Evolutionary conservation across 805 yeast genomes (phyloP).

Genomic region (Candida verbasci): DNA sequence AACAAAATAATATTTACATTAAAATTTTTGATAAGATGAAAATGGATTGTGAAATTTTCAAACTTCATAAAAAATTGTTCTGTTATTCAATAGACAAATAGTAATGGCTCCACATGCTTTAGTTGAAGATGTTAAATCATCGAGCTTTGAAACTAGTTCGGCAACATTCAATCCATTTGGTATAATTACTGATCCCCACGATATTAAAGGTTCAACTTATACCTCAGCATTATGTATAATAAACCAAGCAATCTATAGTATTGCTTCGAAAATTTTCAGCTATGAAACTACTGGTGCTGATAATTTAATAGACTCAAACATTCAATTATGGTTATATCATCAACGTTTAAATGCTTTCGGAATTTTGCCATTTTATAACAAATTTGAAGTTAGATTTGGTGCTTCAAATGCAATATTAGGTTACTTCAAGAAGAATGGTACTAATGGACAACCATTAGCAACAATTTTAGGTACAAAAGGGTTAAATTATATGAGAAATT

Average conservation of each 20-base stretch:
- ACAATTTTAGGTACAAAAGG: constrained; percentile 65
- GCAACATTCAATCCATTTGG: constrained; percentile 48
- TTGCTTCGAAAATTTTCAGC: constrained; percentile 55
- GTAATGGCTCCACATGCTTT: constrained; percentile 5
- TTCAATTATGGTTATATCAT: constrained; percentile 55
- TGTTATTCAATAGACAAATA: too few relatives aligned
- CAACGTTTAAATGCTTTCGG: constrained; percentile 49
- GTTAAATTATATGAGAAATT: constrained; percentile 62
- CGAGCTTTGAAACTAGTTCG: background rate
- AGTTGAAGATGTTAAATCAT: background rate
- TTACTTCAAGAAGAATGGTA: constrained; percentile 40
- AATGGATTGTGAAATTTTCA: background rate
- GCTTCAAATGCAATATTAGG: constrained; percentile 80
- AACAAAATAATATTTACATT: background rate
- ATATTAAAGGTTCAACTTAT: constrained; percentile 44
- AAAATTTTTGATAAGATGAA: too few relatives aligned
- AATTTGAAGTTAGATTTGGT: constrained; percentile 74
- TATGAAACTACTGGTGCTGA: constrained; percentile 66
- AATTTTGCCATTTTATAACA: constrained; percentile 56
- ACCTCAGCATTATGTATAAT: constrained; percentile 54
- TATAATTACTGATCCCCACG: constrained; percentile 51
- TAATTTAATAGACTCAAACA: constrained; percentile 54
- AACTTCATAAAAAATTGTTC: background rate
- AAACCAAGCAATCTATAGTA: constrained; percentile 49
- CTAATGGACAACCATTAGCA: constrained; percentile 35